Base-by-base conservation (phyloP, 1,139 yeast genomes). In the Scheffersomyces illinoinensis region DNA sequence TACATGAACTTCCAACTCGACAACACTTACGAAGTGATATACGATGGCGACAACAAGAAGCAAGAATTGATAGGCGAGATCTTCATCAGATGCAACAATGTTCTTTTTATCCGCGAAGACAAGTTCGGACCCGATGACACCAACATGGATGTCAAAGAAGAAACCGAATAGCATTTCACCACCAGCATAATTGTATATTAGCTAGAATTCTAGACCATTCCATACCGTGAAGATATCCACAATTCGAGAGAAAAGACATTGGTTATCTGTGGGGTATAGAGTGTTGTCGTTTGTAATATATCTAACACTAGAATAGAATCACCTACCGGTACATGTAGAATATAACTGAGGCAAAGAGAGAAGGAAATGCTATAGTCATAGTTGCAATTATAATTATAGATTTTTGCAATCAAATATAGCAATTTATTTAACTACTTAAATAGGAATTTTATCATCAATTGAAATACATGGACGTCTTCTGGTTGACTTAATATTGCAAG, bases 1-100 rank as follows among this genome's bases (percentile, higher is more conserved):
- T 96, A 95, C 76, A 95, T 96, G 95, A 96, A 95, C 69, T 67
- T 95, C 50, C 93, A 92, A 70, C 77, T 95, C 51, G 87, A 85
- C 51, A 84, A 87, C 47, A 89, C 97, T 1, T 84, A 79, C 57
- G 97, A 93, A 72, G 77, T 80, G 55, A 78, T 86, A 10, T 78
- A 77, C 54, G 87, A 82, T 18, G 73, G 69, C 2, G 69, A 64
- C 12, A 64, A 58, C 77, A 55, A 57, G 43, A 76, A 60, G 67
- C 85, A 87, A 58, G 93, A 91, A 53, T 68, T 75, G 43, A 79
- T 91, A 14, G 97, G 96, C 4, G 97, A 93, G 68, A 79, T 96
- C 39, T 90, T 95, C 71, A 90, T 95, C 61, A 79, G 97, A 76
- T 93, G 96, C 71, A 90, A 90, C 67, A 90, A 90, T 64, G 93